Conservation (phyloP, 2,329 filamentous ascomycete genomes). For the Neonectria punicea region DNA sequence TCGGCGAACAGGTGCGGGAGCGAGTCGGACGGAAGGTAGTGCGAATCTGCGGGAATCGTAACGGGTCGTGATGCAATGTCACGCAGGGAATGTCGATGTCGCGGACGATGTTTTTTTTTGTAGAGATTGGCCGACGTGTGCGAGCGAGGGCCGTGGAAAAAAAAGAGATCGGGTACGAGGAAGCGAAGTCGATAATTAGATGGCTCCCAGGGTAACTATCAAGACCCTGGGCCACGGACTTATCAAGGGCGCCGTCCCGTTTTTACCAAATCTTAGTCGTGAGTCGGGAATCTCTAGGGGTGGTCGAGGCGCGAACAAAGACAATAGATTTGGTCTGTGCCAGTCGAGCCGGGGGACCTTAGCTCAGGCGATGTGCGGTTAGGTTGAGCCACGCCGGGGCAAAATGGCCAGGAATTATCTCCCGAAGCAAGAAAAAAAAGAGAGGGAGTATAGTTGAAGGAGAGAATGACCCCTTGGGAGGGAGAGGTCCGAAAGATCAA, state of each 20-base stretch:
- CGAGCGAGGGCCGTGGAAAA: constrained; percentile 11
- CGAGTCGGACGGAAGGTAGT: constrained; percentile 11
- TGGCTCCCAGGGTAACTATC: constrained; percentile 32
- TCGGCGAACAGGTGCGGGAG: constrained; percentile 15
- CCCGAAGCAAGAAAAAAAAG: neutral
- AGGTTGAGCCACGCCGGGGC: constrained; percentile 14
- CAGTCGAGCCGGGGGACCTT: constrained; percentile 28
- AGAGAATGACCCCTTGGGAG: constrained; percentile 23
- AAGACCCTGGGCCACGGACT: constrained; percentile 27
- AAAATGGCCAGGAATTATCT: constrained; percentile 20
- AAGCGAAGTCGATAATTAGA: constrained; percentile 28
- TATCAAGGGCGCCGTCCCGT: constrained; percentile 27
- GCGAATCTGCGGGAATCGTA: constrained; percentile 26
- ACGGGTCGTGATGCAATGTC: constrained; percentile 32
- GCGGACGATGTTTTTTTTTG: neutral
- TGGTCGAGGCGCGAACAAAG: constrained; percentile 18
- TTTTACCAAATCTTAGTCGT: constrained; percentile 33
- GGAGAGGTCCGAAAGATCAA: constrained; percentile 23
- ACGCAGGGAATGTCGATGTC: constrained; percentile 20
- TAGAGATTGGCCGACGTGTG: neutral
- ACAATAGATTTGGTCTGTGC: constrained; percentile 21
- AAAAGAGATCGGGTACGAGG: constrained; percentile 24
- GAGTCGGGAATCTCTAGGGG: constrained; percentile 20
- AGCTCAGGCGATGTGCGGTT: constrained; percentile 22
- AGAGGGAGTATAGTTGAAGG: constrained; percentile 12